Evolutionary conservation across 345 rosid species (phyloP).

Genomic region (Arabis alpina): DNA sequence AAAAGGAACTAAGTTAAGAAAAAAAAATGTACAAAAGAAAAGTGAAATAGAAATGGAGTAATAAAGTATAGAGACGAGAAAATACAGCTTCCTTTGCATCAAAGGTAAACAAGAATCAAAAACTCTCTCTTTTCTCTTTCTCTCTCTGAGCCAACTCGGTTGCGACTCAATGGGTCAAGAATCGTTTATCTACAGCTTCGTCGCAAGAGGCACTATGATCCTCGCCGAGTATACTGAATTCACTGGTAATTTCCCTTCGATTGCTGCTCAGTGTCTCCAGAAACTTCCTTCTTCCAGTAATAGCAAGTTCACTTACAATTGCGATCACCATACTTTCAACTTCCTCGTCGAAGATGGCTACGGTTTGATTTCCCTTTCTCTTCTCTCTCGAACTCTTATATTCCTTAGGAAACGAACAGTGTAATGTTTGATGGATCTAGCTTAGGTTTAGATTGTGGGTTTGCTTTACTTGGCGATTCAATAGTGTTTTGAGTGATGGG

Average conservation of each 20-base stretch:
- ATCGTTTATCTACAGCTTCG: constrained; percentile 96
- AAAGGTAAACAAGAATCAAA: constrained; percentile 40
- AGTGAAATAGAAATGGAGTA: constrained; percentile 7
- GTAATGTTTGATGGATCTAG: constrained; percentile 49
- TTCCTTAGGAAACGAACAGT: too few species aligned
- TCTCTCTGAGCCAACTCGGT: constrained; percentile 29
- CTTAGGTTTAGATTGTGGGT: background rate
- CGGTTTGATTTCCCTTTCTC: constrained; percentile 46
- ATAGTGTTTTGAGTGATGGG: constrained; percentile 2
- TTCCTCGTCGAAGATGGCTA: constrained; percentile 94
- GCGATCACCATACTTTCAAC: constrained; percentile 97
- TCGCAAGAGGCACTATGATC: constrained; percentile 92
- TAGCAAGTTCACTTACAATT: constrained; percentile 96
- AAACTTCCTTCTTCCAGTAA: constrained; percentile 85
- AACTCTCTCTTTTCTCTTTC: constrained; percentile 24
- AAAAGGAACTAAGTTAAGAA: too few species aligned
- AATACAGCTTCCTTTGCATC: constrained; percentile 32
- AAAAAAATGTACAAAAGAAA: background rate
- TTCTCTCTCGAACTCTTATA: too few species aligned
- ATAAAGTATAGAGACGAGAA: constrained; percentile 20
- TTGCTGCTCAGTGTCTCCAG: constrained; percentile 92
- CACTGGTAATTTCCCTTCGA: constrained; percentile 98
- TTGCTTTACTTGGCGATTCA: background rate
- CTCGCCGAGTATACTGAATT: constrained; percentile 95
- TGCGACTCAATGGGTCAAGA: constrained; percentile 70